These are phyloP conservation scores for Ceratocystis papillata DNA, from an alignment of 2,329 filamentous ascomycete species.

Conservation along the genomic window DNA sequence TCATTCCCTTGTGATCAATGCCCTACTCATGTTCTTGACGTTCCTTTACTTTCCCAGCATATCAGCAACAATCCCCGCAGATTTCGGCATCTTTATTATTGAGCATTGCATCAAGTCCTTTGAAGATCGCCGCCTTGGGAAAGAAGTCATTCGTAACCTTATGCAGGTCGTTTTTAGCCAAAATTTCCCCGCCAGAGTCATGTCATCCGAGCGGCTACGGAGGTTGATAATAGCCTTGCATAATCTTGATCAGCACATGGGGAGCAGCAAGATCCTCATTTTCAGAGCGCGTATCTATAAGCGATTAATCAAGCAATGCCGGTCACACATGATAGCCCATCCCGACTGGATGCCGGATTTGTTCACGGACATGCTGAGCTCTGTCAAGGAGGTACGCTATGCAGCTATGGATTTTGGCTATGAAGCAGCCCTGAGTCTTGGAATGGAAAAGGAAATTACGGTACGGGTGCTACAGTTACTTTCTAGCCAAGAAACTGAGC, in stretches of 20 bases:
- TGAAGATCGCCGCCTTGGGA: constrained; percentile 56
- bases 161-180: constrained; percentile 74
- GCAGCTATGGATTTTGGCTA: constrained; percentile 65
- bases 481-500: constrained; percentile 29
- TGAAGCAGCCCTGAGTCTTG: constrained; percentile 57
- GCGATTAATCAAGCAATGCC: constrained; percentile 61
- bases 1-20: constrained; percentile 61
- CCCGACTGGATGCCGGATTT: constrained; percentile 73
- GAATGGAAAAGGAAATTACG: constrained; percentile 56
- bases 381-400: constrained; percentile 61
- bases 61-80: constrained; percentile 57
- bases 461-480: constrained; percentile 56
- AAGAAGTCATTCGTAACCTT: constrained; percentile 66
- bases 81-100: constrained; percentile 69
- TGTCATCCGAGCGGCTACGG: constrained; percentile 60
- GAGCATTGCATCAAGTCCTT: constrained; percentile 70
- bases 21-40: constrained; percentile 64
- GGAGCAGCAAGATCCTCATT: constrained; percentile 69
- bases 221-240: constrained; percentile 61
- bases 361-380: constrained; percentile 71
- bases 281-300: constrained; percentile 70
- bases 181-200: constrained; percentile 61
- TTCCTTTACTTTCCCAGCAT: constrained; percentile 67
- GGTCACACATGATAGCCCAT: constrained; percentile 57
- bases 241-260: constrained; percentile 60